These are phyloP conservation scores for Entomortierella parvispora DNA, from an alignment of 192 early-diverging fungal species.

Conservation along the genomic window DNA sequence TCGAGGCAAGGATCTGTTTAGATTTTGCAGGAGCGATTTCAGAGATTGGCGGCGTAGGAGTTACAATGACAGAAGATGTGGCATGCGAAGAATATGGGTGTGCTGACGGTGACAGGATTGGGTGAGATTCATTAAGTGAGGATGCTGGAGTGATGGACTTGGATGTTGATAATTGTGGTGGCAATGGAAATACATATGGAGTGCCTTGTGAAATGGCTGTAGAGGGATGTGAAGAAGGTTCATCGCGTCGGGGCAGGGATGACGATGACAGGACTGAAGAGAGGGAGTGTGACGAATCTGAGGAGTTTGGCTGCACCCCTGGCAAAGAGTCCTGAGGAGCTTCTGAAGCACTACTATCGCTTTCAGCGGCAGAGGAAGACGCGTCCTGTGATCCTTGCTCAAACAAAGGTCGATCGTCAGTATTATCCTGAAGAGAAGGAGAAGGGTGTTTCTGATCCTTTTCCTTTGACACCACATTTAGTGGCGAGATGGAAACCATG, in stretches of 20 bases:
- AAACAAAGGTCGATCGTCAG: neutral
- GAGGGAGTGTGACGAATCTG: conserved; percentile 18
- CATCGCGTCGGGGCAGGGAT: conserved; percentile 3
- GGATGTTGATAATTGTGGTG: neutral
- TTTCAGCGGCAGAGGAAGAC: neutral
- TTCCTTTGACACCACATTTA: conserved; percentile 2
- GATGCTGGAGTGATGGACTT: neutral
- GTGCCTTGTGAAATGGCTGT: neutral
- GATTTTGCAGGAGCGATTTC: conserved; percentile 9
- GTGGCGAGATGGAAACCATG: conserved; percentile 9
- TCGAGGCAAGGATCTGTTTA: conserved; percentile 7
- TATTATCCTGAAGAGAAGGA: neutral
- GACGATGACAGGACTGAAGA: conserved; percentile 21
- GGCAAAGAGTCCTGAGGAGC: conserved; percentile 7
- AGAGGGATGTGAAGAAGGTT: neutral
- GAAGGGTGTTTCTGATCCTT: neutral
- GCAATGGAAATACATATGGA: neutral
- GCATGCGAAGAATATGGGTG: no score
- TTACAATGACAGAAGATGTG: neutral
- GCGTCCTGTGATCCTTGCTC: neutral
- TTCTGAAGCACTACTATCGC: neutral
- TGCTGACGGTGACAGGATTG: no score
- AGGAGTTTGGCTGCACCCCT: conserved; percentile 33
- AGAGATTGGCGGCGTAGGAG: neutral
- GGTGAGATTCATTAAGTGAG: no score